phyloP scores from a whole-genome alignment of 2,329 filamentous ascomycete genomes.

The Penicillium digitatum region DNA sequence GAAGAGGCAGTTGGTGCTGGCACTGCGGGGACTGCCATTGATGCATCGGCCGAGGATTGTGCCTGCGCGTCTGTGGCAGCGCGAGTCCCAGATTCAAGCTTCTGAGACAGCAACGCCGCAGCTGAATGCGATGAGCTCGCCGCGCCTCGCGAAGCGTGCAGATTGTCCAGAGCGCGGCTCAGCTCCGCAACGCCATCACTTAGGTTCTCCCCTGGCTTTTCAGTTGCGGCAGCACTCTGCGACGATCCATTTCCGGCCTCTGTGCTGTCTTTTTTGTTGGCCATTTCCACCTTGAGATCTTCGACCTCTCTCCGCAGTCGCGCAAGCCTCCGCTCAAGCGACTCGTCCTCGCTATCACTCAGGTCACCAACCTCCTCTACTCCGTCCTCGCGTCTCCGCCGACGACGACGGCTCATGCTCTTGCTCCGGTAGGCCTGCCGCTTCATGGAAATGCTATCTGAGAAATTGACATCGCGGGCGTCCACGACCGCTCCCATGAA shows the following conservation, averaged over 20 bases:
- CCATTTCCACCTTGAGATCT: slow-evolving; percentile 59
- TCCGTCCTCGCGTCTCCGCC: slow-evolving; percentile 46
- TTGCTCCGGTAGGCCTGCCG: slow-evolving; percentile 78
- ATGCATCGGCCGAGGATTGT: slow-evolving; percentile 4
- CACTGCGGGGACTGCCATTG: slow-evolving; percentile 12
- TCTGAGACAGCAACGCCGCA: slow-evolving; percentile 36
- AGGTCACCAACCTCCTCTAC: slow-evolving; percentile 66
- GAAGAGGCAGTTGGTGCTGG: slow-evolving; percentile 16
- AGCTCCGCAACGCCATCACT: slow-evolving; percentile 63
- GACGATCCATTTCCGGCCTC: slow-evolving; percentile 25
- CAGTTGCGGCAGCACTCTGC: slow-evolving; percentile 26
- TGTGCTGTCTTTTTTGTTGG: slow-evolving; percentile 49
- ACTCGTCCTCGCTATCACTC: slow-evolving; percentile 76
- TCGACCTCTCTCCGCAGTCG: slow-evolving; percentile 78
- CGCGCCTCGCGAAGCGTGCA: slow-evolving; percentile 43
- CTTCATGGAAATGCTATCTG: slow-evolving; percentile 78
- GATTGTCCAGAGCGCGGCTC: slow-evolving; percentile 66
- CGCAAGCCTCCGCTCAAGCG: slow-evolving; percentile 71
- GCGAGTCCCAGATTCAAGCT: slow-evolving; percentile 24
- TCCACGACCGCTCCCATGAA: slow-evolving; percentile 76
- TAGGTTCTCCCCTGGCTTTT: slow-evolving; percentile 43
- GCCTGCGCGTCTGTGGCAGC: slow-evolving; percentile 4
- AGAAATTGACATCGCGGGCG: slow-evolving; percentile 77
- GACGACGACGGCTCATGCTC: slow-evolving; percentile 52
- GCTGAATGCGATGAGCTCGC: slow-evolving; percentile 28